Conservation (phyloP, 257 asterid species). For the Jasminum sambac region DNA sequence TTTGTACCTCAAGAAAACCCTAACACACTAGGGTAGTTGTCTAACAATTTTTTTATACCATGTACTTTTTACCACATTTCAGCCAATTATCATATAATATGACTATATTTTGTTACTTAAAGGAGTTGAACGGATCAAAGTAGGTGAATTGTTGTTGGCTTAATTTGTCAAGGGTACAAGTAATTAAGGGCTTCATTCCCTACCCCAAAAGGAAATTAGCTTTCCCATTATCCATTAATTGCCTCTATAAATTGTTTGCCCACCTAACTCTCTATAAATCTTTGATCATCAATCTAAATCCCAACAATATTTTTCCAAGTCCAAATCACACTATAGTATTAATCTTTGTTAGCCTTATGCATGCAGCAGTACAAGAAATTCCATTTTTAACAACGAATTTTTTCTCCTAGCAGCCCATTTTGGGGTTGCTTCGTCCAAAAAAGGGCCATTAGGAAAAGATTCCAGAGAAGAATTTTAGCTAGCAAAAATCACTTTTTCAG, state of each 20-base stretch:
- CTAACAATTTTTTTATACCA: slow-evolving; percentile 27
- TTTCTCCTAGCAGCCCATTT: no score
- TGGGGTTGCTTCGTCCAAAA: no score
- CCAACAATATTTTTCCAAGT: slow-evolving; percentile 19
- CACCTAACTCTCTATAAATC: slow-evolving; percentile 49
- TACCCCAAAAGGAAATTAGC: slow-evolving; percentile 13
- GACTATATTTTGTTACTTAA: slow-evolving; percentile 29
- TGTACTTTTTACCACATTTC: slow-evolving; percentile 20
- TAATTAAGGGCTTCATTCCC: slow-evolving; percentile 11
- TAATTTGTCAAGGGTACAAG: slow-evolving; percentile 32
- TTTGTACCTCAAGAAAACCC: slow-evolving; percentile 28
- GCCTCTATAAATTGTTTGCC: slow-evolving; percentile 19
- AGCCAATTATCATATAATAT: slow-evolving; percentile 22
- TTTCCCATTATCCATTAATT: neutral
- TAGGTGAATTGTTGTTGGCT: slow-evolving; percentile 55
- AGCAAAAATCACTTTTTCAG: no score
- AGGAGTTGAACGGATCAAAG: slow-evolving; percentile 54
- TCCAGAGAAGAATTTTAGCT: no score
- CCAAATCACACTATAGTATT: neutral
- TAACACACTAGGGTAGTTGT: slow-evolving; percentile 36
- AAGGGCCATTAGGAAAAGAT: no score
- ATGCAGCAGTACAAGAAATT: neutral
- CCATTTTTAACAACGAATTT: no score
- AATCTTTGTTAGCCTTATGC: slow-evolving; percentile 19
- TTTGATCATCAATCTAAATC: slow-evolving; percentile 28